A percentile compares a stretch with the other conserved stretches of the same genome.
Evolutionary conservation across 2,329 filamentous ascomycete species (phyloP).

Genomic region (Verticillium albo-atrum): DNA sequence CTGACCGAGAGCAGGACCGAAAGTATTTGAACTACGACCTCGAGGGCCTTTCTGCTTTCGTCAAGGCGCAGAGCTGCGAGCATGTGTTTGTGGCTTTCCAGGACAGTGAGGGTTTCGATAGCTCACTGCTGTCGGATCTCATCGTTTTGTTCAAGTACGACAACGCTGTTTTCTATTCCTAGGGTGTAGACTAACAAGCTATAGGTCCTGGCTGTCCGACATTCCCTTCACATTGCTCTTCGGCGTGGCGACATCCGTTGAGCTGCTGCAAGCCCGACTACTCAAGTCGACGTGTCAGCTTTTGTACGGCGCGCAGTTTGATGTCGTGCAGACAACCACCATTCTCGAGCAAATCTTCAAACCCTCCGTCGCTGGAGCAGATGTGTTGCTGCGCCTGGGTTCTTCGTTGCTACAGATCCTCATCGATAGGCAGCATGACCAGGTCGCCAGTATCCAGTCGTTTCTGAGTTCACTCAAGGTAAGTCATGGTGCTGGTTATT

Average conservation of each 20-base stretch:
- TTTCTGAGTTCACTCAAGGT: conserved; percentile 69
- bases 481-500: conserved; percentile 12
- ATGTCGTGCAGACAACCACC: conserved; percentile 67
- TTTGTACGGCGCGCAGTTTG: conserved; percentile 68
- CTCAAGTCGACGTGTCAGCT: conserved; percentile 63
- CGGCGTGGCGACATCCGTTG: conserved; percentile 76
- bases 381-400: conserved; percentile 58
- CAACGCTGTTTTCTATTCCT: conserved; percentile 16
- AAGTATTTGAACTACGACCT: conserved; percentile 76
- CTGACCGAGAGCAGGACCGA: conserved; percentile 40
- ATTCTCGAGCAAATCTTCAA: conserved; percentile 71
- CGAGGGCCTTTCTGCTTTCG: conserved; percentile 60
- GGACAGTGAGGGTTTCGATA: conserved; percentile 80
- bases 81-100: conserved; percentile 71
- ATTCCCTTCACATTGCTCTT: conserved; percentile 76
- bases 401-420: conserved; percentile 57
- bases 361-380: conserved; percentile 53
- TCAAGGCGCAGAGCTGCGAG: conserved; percentile 45
- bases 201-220: conserved; percentile 63
- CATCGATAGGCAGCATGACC: conserved; percentile 69
- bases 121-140: conserved; percentile 64
- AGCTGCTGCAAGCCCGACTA: conserved; percentile 71
- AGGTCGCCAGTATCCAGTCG: conserved; percentile 70
- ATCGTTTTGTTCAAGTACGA: conserved; percentile 62
- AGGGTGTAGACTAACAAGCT: neutral